Base-by-base conservation (phyloP, 2,329 filamentous ascomycete genomes). In the Fusarium pseudonygamai region DNA sequence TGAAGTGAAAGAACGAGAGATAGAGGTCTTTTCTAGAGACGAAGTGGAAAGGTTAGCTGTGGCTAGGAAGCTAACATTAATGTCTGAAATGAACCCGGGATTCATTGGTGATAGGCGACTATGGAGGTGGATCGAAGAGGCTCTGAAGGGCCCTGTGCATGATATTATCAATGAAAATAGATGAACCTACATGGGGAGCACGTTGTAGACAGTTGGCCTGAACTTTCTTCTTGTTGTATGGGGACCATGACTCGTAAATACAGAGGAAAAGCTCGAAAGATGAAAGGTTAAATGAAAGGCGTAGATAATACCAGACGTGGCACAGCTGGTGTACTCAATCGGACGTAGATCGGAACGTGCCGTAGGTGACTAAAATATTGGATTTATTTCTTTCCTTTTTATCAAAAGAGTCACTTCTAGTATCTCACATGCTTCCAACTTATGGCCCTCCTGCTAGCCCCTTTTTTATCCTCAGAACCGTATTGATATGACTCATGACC, bases 401-500 rank as follows among this genome's bases (percentile, higher is more conserved):
- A 32, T n/a, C 14, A 4, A 11, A 49, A 10, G 6, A 14, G 22
- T 3, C 5, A 24, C 22, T 53, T 5, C 14, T 16, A 6, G 10
- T 13, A 22, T 37, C 13, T 3, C 18, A 15, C 7, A 12, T 18
- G 11, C 5, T 13, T 28, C 24, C 20, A 7, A 0, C 2, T 39
- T 7, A 53, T n/a, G 24, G 7, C 6, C 8, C 11, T 36, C 53
- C 32, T 16, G 34, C 30, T 20, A 39, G 7, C 10, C 62, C 66
- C 4, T 40, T 67, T n/a, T 60, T 70, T 6, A 70, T 66, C 18
- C 26, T 52, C 7, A 69, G 36, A 7, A 65, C 49, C 2, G 59
- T 55, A 3, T 28, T 64, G 4, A 70, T 52, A 34, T 70, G 47
- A 3, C 12, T 4, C 22, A 69, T 26, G 9, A 36, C 32, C n/a